Evolutionary conservation across 2,329 filamentous ascomycete species (phyloP).

Genomic region (Arthrobotrys pseudoclavata): DNA sequence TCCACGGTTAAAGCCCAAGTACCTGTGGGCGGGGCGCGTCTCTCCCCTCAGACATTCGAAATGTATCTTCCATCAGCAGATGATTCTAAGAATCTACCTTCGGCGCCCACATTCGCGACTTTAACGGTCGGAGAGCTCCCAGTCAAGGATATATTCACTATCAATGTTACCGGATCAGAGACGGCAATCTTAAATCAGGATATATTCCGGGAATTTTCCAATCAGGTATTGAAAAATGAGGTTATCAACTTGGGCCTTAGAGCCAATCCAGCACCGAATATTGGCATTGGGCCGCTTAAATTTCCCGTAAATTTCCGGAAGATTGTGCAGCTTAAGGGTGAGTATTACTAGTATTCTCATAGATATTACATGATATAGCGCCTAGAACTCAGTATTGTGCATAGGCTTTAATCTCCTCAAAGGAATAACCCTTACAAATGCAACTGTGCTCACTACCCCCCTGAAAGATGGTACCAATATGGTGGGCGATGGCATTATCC

Average conservation of each 20-base stretch:
- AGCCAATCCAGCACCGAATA: conserved; percentile 71
- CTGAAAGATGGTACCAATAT: conserved; percentile 73
- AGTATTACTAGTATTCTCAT: background rate
- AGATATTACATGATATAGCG: background rate
- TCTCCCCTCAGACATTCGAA: conserved; percentile 65
- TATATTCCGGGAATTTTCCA: conserved; percentile 72
- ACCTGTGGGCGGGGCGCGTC: conserved; percentile 66
- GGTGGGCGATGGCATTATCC: conserved; percentile 72
- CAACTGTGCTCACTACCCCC: conserved; percentile 68
- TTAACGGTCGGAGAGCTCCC: conserved; percentile 71
- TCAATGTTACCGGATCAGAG: conserved; percentile 71
- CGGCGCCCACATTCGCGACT: conserved; percentile 68
- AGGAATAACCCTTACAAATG: conserved; percentile 70
- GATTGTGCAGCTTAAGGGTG: conserved; percentile 70
- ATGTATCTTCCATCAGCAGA: conserved; percentile 71
- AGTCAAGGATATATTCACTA: conserved; percentile 68
- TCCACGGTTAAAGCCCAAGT: conserved; percentile 71
- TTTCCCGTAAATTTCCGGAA: conserved; percentile 72
- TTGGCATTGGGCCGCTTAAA: conserved; percentile 68
- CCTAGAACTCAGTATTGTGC: background rate
- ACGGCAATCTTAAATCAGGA: conserved; percentile 68
- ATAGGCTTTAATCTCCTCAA: conserved; percentile 70
- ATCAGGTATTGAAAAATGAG: conserved; percentile 70
- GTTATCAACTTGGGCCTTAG: conserved; percentile 70
- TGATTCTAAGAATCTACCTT: conserved; percentile 64